These are phyloP conservation scores for Termitomyces sp. DNA, from an alignment of 768 basidiomycete genomes.

Conservation along the genomic window DNA sequence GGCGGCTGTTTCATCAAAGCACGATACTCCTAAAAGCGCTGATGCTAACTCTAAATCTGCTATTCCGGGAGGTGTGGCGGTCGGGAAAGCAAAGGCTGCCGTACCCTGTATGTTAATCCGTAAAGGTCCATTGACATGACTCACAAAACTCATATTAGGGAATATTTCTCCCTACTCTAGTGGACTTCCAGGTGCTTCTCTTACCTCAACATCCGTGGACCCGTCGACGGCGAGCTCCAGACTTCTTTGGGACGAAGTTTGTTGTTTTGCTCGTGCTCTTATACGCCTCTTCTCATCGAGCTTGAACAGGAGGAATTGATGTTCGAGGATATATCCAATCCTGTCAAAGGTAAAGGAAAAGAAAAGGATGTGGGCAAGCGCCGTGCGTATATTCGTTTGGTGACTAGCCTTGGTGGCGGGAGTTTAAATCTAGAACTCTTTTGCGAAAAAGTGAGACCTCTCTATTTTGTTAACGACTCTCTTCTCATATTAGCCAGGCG, in stretches of 20 bases:
- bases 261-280: conserved; percentile 9
- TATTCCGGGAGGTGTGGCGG: conserved; percentile 28
- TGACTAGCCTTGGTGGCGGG: conserved; percentile 86
- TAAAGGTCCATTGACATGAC: background rate
- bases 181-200: conserved; percentile 85
- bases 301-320: conserved; percentile 81
- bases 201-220: conserved; percentile 91
- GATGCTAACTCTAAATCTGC: conserved; percentile 31
- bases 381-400: conserved; percentile 92
- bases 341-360: conserved; percentile 82
- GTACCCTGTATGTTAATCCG: conserved; percentile 57
- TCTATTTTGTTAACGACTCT: background rate
- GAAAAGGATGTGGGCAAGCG: conserved; percentile 91
- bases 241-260: conserved; percentile 91
- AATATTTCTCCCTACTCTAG: conserved; percentile 90
- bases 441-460: conserved; percentile 71
- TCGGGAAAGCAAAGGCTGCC: conserved; percentile 48
- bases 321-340: conserved; percentile 90
- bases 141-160: conserved; percentile 46
- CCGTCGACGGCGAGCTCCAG: conserved; percentile 67
- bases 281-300: background rate
- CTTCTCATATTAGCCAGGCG: conserved; percentile 49
- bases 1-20: conserved; percentile 24
- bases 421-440: conserved; percentile 82
- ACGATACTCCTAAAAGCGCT: conserved; percentile 27